phyloP scores from a whole-genome alignment of 768 basidiomycete species.

The Suillus decipiens region DNA sequence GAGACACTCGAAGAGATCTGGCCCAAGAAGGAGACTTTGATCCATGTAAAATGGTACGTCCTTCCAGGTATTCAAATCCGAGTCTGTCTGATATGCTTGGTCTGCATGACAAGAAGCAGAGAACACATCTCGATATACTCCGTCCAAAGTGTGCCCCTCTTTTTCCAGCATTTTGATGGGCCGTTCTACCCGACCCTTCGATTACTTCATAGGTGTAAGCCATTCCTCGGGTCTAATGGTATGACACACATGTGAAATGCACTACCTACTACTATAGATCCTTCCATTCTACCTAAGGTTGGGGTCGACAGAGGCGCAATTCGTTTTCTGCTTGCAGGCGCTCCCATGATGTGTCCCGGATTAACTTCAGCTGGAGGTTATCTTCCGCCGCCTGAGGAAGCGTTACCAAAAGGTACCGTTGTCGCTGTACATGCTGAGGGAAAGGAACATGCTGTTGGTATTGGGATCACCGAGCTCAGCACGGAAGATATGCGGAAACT shows the following conservation, averaged over 20 bases:
- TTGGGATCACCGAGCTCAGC: constrained; percentile 79
- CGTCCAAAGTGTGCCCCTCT: constrained; percentile 81
- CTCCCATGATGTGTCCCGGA: constrained; percentile 97
- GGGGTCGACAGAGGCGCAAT: constrained; percentile 96
- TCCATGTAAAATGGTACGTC: constrained; percentile 84
- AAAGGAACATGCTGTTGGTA: constrained; percentile 86
- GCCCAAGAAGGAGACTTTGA: constrained; percentile 97
- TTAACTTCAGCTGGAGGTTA: constrained; percentile 90
- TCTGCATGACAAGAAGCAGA: constrained; percentile 58
- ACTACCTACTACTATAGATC: constrained; percentile 57
- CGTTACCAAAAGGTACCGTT: constrained; percentile 66
- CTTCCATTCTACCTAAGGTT: constrained; percentile 84
- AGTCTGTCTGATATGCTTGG: constrained; percentile 16
- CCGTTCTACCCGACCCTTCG: constrained; percentile 88
- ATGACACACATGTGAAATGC: background rate
- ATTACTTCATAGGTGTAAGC: constrained; percentile 88
- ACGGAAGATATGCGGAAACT: constrained; percentile 89
- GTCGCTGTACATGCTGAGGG: constrained; percentile 97
- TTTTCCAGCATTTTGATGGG: constrained; percentile 97
- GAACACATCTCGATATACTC: constrained; percentile 95
- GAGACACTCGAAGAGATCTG: constrained; percentile 89
- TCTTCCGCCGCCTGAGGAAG: constrained; percentile 72
- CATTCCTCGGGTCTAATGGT: background rate
- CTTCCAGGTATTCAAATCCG: constrained; percentile 7
- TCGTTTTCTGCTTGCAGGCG: constrained; percentile 91